phyloP scores from a whole-genome alignment of 2,329 filamentous ascomycete genomes.

The Cercospora sojina region DNA sequence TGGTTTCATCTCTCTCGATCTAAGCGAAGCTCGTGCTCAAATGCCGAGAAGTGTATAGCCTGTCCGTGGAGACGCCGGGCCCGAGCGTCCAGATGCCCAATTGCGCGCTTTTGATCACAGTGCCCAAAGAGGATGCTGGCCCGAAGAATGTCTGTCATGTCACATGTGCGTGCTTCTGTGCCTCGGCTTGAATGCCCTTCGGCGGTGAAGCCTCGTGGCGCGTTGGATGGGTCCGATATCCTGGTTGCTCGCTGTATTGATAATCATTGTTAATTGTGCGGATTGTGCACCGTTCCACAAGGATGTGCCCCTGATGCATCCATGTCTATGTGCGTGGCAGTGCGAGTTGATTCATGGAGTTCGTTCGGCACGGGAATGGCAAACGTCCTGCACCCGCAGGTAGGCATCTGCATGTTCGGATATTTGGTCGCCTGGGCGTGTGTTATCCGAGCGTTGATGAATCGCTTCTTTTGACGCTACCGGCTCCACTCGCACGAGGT shows the following conservation, averaged over 20 bases:
- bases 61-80: conserved; percentile 15
- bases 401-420: not conserved
- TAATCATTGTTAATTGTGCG: conserved; percentile 1
- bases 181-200: not conserved
- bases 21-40: conserved; percentile 19
- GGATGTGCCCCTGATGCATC: not conserved
- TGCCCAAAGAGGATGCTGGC: conserved; percentile 14
- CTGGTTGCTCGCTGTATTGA: conserved; percentile 1
- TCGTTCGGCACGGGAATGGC: not conserved
- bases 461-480: not conserved
- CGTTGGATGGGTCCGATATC: not conserved
- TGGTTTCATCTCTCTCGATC: conserved; percentile 10
- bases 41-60: conserved; percentile 12
- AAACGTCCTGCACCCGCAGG: not conserved
- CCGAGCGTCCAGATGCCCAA: conserved; percentile 8
- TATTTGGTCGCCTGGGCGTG: not conserved
- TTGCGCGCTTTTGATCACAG: not conserved
- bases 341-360: not conserved
- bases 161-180: not conserved
- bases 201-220: not conserved
- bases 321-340: not conserved
- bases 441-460: not conserved
- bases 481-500: not conserved
- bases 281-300: not conserved
- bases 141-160: conserved; percentile 3